phyloP scores from a whole-genome alignment of 1,284 basidiomycete genomes.

The Naganishia liquefaciens region DNA sequence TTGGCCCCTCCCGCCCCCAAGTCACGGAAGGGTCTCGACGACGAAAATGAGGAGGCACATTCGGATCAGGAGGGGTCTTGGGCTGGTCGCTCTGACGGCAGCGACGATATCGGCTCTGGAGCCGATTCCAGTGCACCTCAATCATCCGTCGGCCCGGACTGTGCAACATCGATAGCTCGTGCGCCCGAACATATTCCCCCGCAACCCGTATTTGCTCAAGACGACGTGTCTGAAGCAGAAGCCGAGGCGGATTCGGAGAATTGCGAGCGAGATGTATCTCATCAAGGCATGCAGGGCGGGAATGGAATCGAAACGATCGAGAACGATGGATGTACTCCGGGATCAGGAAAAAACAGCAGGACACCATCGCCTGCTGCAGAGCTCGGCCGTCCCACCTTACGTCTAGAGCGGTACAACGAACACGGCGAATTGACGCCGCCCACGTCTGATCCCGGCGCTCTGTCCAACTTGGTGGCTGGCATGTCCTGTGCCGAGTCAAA shows the following conservation, averaged over 20 bases:
- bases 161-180: not conserved
- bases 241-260: conserved; percentile 5
- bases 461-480: not conserved
- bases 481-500: conserved; percentile 4
- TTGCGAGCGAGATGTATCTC: too few relatives aligned
- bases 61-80: conserved; percentile 1
- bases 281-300: not conserved
- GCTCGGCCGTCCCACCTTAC: not conserved
- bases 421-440: conserved; percentile 26
- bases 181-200: not conserved
- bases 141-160: not conserved
- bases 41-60: not conserved
- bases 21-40: not conserved
- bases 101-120: not conserved
- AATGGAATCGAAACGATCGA: not conserved
- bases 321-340: not conserved
- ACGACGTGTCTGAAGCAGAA: conserved; percentile 19
- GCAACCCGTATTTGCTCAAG: not conserved
- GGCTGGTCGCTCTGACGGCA: not conserved
- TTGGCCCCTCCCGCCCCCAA: conserved; percentile 30
- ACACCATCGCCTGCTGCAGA: conserved; percentile 6
- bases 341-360: not conserved
- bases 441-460: conserved; percentile 11
- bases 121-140: not conserved
- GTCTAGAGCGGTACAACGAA: conserved; percentile 16